Base-by-base conservation (phyloP, 352 stramenopile genomes). In the Peronospora farinosa region DNA sequence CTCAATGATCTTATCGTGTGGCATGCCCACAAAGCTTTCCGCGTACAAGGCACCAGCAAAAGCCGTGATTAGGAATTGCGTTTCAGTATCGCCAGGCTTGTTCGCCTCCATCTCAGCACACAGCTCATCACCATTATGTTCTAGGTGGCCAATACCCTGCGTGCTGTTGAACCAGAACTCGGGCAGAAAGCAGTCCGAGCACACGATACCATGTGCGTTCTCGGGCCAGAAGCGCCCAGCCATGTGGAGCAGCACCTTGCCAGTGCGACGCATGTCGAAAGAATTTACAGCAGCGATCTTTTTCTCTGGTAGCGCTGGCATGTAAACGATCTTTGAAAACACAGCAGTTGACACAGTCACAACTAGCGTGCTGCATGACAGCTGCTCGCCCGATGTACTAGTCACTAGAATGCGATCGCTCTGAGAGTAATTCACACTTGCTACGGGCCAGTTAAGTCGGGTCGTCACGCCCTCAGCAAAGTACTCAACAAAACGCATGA, bases 91-190 rank as follows among this genome's bases (percentile, higher is more conserved):
- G n/a, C 53, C 48, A 32, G 15, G 6, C 8, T 57, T 47, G 16
- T 57, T 37, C 5, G 17, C 39, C 13, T 56, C 36, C 5, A 50
- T 30, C 11, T 55, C 45, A 32, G 42, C 47, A 30, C 62, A 60
- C 15, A 60, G n/a, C n/a, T 62, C 62, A 28, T 88, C 72, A 10
- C 68, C 80, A 38, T 88, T 78, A 16, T 64, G 37, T 36, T 83
- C 57, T 39, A 89, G 30, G 30, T 81, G 57, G 7, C 81, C 81
- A 21, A 89, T 72, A 17, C 81, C 81, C 7, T 70, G 50, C 11
- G 74, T 83, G 55, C 57, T 84, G 60, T 92, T 89, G 32, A 89
- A 64, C 81, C 81, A 92, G 36, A 89, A 92, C 62, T 92, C 81
- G 9, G 81, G 81, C 55, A 92, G 27, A 61, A 92, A 92, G 47